A percentile compares a stretch with the other conserved stretches of the same genome.
Evolutionary conservation across 1,284 basidiomycete genomes (phyloP).

Genomic region (Amylostereum chailletii): DNA sequence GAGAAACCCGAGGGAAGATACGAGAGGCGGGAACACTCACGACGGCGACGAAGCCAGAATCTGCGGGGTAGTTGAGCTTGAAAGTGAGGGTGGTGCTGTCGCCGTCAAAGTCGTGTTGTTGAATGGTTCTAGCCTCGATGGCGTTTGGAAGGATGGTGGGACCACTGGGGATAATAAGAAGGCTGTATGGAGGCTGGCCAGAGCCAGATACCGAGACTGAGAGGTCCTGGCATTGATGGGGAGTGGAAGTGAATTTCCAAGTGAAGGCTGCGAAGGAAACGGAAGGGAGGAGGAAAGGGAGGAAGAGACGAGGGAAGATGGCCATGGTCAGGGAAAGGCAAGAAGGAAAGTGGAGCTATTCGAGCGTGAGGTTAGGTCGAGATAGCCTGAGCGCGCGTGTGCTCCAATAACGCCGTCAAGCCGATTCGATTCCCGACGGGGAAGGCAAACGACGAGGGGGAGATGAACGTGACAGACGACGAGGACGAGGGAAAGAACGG

Average conservation of each 20-base stretch:
- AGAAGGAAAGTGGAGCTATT: too few relatives aligned
- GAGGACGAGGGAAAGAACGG: too few relatives aligned
- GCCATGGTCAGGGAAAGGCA: neutral
- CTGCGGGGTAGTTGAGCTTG: slow-evolving; percentile 53
- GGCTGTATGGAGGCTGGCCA: slow-evolving; percentile 54
- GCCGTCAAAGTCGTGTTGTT: slow-evolving; percentile 43
- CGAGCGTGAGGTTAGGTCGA: too few relatives aligned
- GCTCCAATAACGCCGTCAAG: too few relatives aligned
- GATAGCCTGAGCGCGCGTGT: too few relatives aligned
- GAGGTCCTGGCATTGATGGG: slow-evolving; percentile 57
- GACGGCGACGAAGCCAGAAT: slow-evolving; percentile 67
- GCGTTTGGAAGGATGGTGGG: slow-evolving; percentile 48
- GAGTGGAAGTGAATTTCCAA: slow-evolving; percentile 48
- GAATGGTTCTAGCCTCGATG: slow-evolving; percentile 56
- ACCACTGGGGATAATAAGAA: slow-evolving; percentile 60
- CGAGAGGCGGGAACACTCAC: slow-evolving; percentile 33
- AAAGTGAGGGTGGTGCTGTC: slow-evolving; percentile 37
- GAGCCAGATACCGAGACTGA: slow-evolving; percentile 44
- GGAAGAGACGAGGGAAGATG: slow-evolving; percentile 10
- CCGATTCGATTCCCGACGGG: too few relatives aligned
- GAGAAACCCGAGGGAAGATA: too few relatives aligned
- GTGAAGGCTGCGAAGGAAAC: slow-evolving; percentile 36
- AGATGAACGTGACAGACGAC: too few relatives aligned
- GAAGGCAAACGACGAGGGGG: too few relatives aligned
- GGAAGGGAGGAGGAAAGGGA: slow-evolving; percentile 22